phyloP scores from a whole-genome alignment of 2,329 filamentous ascomycete species.

The Fonsecaea pugnacius region DNA sequence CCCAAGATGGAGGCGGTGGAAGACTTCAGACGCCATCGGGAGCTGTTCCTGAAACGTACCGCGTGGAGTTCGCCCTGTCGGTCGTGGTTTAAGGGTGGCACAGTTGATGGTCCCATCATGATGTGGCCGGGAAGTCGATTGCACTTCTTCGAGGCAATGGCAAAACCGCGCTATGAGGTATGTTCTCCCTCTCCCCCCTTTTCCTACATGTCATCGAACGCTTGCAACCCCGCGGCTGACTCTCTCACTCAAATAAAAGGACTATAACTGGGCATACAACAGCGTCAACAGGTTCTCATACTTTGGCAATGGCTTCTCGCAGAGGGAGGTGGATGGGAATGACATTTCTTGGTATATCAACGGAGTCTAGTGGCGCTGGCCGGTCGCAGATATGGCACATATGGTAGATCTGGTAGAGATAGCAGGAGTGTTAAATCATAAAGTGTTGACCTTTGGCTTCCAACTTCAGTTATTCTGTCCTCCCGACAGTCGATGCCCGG shows the following conservation, averaged over 20 bases:
- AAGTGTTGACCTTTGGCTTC: too few relatives aligned
- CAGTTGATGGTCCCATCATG: constrained; percentile 43
- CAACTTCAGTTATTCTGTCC: too few relatives aligned
- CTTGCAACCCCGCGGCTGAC: not conserved
- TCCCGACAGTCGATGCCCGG: too few relatives aligned
- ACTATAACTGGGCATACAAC: constrained; percentile 43
- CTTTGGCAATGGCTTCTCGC: constrained; percentile 22
- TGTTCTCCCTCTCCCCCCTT: not conserved
- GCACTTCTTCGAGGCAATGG: constrained; percentile 42
- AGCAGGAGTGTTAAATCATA: too few relatives aligned
- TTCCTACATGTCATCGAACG: not conserved
- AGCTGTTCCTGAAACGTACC: constrained; percentile 49
- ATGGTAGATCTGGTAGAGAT: too few relatives aligned
- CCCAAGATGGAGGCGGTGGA: constrained; percentile 49
- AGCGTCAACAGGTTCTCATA: constrained; percentile 19
- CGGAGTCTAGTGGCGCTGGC: not conserved
- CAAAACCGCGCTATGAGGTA: constrained; percentile 49
- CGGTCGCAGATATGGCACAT: too few relatives aligned
- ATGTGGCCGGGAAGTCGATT: constrained; percentile 48
- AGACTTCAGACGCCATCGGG: constrained; percentile 53
- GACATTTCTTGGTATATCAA: constrained; percentile 9
- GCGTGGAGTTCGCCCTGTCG: constrained; percentile 45
- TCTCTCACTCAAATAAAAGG: constrained; percentile 29
- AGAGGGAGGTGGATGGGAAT: not conserved
- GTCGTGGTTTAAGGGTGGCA: constrained; percentile 55